Conservation (phyloP, 108 stramenopile genomes). For the Discostella pseudostelligera region DNA sequence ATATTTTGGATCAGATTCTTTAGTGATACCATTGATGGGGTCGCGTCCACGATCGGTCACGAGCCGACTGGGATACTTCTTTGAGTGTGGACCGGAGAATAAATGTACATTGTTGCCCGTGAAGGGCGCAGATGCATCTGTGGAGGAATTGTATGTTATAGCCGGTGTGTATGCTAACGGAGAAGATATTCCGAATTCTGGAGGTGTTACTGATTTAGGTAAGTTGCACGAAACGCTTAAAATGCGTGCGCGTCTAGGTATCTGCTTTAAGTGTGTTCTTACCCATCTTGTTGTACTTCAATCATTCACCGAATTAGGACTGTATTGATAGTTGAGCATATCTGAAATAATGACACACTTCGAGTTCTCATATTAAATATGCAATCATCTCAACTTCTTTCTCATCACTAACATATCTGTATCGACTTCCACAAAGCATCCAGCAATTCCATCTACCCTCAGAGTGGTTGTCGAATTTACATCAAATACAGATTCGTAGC, state of each 20-base stretch:
- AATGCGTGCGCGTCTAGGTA: neutral
- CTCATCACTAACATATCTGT: slow-evolving; percentile 52
- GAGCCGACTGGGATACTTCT: slow-evolving; percentile 65
- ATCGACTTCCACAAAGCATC: slow-evolving; percentile 52
- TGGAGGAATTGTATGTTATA: slow-evolving; percentile 57
- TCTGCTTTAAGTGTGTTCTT: no score
- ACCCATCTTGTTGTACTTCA: no score
- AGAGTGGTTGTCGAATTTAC: slow-evolving; percentile 39
- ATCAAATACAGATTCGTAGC: slow-evolving; percentile 35
- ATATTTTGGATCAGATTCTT: slow-evolving; percentile 61
- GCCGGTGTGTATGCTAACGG: slow-evolving; percentile 54
- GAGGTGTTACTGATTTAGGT: slow-evolving; percentile 55
- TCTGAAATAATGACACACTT: no score
- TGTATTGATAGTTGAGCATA: no score
- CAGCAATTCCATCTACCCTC: slow-evolving; percentile 49
- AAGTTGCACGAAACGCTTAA: slow-evolving; percentile 3
- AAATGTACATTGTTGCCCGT: slow-evolving; percentile 43
- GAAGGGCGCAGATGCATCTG: slow-evolving; percentile 25
- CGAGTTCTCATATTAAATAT: no score
- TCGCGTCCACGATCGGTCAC: slow-evolving; percentile 31
- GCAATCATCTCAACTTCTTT: slow-evolving; percentile 39
- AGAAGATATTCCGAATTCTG: slow-evolving; percentile 74
- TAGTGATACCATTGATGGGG: slow-evolving; percentile 57
- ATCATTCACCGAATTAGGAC: no score
- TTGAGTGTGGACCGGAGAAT: slow-evolving; percentile 59